Percentiles rank a stretch among this genome's conserved stretches.
These are phyloP conservation scores for Salvia hispanica DNA, from an alignment of 257 asterid genomes.

Conservation along the genomic window DNA sequence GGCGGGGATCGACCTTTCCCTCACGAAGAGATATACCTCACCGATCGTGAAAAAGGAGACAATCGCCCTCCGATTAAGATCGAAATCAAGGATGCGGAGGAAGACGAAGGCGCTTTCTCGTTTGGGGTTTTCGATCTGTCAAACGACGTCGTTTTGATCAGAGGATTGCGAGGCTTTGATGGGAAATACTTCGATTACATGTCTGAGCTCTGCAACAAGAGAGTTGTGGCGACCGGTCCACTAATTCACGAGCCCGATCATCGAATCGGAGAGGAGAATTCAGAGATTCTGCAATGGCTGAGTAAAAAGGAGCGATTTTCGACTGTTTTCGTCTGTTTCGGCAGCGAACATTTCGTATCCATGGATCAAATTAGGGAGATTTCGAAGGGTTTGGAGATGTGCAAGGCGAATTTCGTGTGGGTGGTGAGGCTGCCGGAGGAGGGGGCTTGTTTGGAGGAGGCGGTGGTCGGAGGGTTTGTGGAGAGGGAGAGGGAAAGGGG, in stretches of 20 bases:
- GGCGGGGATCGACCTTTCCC: slow-evolving; percentile 16
- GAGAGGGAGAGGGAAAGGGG: slow-evolving; percentile 42
- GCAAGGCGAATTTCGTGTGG: slow-evolving; percentile 40
- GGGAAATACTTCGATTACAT: slow-evolving; percentile 45
- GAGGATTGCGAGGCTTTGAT: slow-evolving; percentile 38
- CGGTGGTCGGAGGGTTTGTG: slow-evolving; percentile 29
- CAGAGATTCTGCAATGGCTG: slow-evolving; percentile 44
- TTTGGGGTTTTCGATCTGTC: slow-evolving; percentile 34
- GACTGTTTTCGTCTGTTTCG: slow-evolving; percentile 42
- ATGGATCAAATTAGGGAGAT: slow-evolving; percentile 34
- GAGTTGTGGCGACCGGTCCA: slow-evolving; percentile 38
- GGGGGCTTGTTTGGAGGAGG: slow-evolving; percentile 18
- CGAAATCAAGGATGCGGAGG: slow-evolving; percentile 10
- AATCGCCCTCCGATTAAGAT: not conserved
- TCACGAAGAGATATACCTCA: slow-evolving; percentile 14
- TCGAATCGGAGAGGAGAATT: not conserved
- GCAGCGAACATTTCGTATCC: slow-evolving; percentile 46
- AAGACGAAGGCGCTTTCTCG: slow-evolving; percentile 13
- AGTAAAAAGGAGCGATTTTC: slow-evolving; percentile 29
- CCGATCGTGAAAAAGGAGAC: not conserved
- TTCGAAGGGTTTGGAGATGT: slow-evolving; percentile 38
- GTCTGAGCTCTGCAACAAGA: slow-evolving; percentile 32
- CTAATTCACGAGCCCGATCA: not conserved
- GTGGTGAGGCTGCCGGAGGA: slow-evolving; percentile 34
- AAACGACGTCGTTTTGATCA: slow-evolving; percentile 8